Evolutionary conservation across 805 yeast species (phyloP), one percentile per base, ranked within the genome.

Genomic region (Nakazawaea sp.): DNA sequence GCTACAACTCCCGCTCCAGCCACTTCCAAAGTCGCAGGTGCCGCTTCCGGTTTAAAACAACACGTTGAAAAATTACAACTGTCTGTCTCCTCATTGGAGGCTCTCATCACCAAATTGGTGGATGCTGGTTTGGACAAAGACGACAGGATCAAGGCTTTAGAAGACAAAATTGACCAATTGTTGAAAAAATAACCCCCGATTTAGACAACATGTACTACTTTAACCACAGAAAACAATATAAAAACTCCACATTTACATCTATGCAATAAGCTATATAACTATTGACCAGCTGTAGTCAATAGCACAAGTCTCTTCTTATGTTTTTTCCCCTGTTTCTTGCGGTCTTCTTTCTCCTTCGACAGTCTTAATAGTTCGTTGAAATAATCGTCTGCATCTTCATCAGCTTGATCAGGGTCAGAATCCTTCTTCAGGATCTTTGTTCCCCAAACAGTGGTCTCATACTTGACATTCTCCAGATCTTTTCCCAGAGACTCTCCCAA

Each of bases 361-460:
- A 64, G 64, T 18, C 71, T 56, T 17, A 79, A 62, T 68, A 73
- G 61, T 41, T 72, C 71, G 39, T 64, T 68, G 33, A 59, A 50
- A 26, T 44, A 47, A 6, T 69, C 69, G 30, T 71, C 78, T 50
- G 66, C 63, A 27, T 64, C 71, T 40, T 68, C 72, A 7, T 59
- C 66, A 1, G 53, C 54, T 3, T 58, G 59, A 13, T 55, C 53
- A 20, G 62, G 63, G 20, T 56, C 58, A 44, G 60, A 41, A 15
- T 58, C 68, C 1, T 60, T 46, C 36, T 58, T 64, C 4, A 69
- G 70, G 2, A 76, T 72, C 36, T 59, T 64, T 1, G 92, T 83
- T 0, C 94, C 94, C 94, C 94, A 84, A 3, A 84, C 76, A 0
- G 92, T 79, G 1, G 75, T 71, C 27, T 65, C 62, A 38, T 51